Evolutionary conservation across 331 rosid species (phyloP).

Genomic region (Cydonia oblonga): DNA sequence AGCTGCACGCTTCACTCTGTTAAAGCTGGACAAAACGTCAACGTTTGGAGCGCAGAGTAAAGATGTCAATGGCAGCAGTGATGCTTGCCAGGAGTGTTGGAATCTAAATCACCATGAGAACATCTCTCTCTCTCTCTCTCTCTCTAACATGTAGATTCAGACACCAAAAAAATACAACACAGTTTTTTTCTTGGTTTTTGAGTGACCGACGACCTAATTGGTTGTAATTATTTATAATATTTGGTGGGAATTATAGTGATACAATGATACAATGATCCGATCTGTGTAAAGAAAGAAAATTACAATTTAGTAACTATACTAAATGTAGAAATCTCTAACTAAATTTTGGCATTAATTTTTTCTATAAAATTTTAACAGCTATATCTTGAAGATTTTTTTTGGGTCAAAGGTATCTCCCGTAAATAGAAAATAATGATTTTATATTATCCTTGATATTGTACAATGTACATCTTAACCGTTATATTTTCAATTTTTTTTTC

Average conservation of each 20-base stretch:
- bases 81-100: slow-evolving; percentile 1
- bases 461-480: too few relatives aligned
- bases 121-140: neutral
- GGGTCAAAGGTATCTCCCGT: too few relatives aligned
- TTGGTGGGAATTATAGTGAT: neutral
- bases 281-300: neutral
- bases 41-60: neutral
- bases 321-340: too few relatives aligned
- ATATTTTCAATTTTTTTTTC: too few relatives aligned
- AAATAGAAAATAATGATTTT: too few relatives aligned
- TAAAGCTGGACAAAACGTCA: neutral
- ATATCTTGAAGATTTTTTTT: too few relatives aligned
- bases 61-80: neutral
- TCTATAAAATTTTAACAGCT: too few relatives aligned
- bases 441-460: too few relatives aligned
- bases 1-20: neutral
- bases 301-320: neutral
- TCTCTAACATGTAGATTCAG: slow-evolving; percentile 8
- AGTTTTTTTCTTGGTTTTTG: neutral
- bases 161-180: neutral
- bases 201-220: slow-evolving; percentile 11
- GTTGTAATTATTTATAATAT: neutral
- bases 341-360: too few relatives aligned
- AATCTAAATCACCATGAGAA: too few relatives aligned
- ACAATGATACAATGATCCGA: neutral